These are phyloP conservation scores for Cyberlindnera samutprakarnensis DNA, from an alignment of 805 yeast species.

Conservation along the genomic window DNA sequence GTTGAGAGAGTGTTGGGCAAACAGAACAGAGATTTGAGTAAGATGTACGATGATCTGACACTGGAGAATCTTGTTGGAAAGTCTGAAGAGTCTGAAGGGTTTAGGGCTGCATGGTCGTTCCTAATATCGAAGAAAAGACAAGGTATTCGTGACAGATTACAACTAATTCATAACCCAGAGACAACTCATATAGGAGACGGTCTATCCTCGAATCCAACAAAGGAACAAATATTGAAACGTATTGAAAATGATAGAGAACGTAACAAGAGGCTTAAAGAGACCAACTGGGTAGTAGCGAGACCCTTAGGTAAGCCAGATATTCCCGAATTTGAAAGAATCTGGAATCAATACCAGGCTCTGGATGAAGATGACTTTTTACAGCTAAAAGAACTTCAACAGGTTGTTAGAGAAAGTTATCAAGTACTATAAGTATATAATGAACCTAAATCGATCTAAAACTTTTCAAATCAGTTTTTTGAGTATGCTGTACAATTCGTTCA, in stretches of 20 bases:
- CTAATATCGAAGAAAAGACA: conserved; percentile 13
- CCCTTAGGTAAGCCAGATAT: conserved; percentile 32
- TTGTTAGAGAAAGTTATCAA: conserved; percentile 44
- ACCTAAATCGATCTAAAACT: not conserved
- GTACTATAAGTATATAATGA: conserved; percentile 4
- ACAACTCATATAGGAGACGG: conserved; percentile 8
- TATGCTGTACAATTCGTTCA: conserved; percentile 57
- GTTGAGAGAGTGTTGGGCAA: conserved; percentile 12
- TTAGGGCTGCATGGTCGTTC: conserved; percentile 17
- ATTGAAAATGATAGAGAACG: conserved; percentile 94
- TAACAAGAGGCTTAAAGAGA: conserved; percentile 78
- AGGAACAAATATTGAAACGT: conserved; percentile 57
- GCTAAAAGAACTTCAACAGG: conserved; percentile 45
- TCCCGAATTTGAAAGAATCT: conserved; percentile 41
- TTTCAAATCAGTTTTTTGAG: conserved; percentile 20
- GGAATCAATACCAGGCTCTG: conserved; percentile 30
- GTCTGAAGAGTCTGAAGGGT: conserved; percentile 7
- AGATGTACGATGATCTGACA: conserved; percentile 2
- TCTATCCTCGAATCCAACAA: conserved; percentile 40
- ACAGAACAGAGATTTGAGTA: conserved; percentile 4
- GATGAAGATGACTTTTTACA: conserved; percentile 41
- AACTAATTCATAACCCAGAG: conserved; percentile 5
- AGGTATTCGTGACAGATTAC: conserved; percentile 9
- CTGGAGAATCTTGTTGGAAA: conserved; percentile 3
- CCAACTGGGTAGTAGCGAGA: conserved; percentile 62